Percentiles rank a stretch among this genome's conserved stretches.
phyloP scores from a whole-genome alignment of 2,329 filamentous ascomycete genomes.

The Fusarium sp. region DNA sequence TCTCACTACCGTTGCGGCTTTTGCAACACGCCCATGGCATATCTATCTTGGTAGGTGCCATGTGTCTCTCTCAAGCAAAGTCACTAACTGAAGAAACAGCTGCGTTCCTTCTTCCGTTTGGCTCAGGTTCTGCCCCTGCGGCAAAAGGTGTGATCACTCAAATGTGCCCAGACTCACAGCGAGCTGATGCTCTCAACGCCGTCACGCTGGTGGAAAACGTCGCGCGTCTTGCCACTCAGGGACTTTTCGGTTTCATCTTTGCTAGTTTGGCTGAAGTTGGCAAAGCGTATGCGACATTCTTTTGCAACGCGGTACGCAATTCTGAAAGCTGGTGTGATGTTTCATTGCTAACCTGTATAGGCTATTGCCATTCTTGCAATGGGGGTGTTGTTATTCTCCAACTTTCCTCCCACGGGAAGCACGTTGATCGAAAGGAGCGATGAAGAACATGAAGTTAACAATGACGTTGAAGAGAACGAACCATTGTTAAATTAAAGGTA shows the following conservation, averaged over 20 bases:
- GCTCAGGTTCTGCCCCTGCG: slow-evolving; percentile 75
- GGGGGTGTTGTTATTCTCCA: slow-evolving; percentile 57
- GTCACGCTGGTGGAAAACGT: slow-evolving; percentile 79
- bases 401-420: slow-evolving; percentile 58
- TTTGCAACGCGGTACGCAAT: slow-evolving; percentile 70
- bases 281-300: slow-evolving; percentile 72
- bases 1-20: slow-evolving; percentile 72
- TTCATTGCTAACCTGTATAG: slow-evolving; percentile 48
- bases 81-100: slow-evolving; percentile 51
- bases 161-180: slow-evolving; percentile 72
- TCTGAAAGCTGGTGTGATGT: fast-evolving
- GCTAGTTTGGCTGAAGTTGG: slow-evolving; percentile 71
- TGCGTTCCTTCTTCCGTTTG: slow-evolving; percentile 74
- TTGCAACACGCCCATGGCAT: slow-evolving; percentile 74
- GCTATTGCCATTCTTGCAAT: slow-evolving; percentile 63
- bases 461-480: background rate
- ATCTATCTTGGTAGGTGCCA: slow-evolving; percentile 69
- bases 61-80: fast-evolving
- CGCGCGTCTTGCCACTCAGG: slow-evolving; percentile 72
- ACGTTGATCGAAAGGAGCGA: slow-evolving; percentile 49
- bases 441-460: slow-evolving; percentile 5
- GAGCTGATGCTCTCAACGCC: slow-evolving; percentile 75
- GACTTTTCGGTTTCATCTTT: slow-evolving; percentile 76
- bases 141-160: slow-evolving; percentile 80
- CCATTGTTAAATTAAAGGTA: slow-evolving; percentile 4